These are phyloP conservation scores for Mycena belliarum DNA, from an alignment of 768 basidiomycete genomes.

Conservation along the genomic window DNA sequence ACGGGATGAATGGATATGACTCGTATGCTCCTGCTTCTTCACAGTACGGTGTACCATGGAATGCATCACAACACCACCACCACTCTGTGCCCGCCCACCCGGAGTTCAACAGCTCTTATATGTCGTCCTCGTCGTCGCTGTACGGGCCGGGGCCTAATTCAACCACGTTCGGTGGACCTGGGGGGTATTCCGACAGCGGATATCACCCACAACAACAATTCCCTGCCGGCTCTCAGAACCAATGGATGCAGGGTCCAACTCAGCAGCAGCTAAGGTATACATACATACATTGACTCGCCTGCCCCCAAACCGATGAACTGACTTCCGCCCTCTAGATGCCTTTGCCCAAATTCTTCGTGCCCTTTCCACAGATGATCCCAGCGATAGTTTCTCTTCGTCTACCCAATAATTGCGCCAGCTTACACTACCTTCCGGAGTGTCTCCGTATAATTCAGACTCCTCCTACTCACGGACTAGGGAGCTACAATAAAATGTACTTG, in stretches of 20 bases:
- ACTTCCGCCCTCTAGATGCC: slow-evolving; percentile 2
- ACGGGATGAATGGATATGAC: neutral
- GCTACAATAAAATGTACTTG: neutral
- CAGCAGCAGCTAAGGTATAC: slow-evolving; percentile 3
- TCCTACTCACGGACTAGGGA: neutral
- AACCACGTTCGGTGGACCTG: neutral
- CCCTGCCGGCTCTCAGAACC: neutral
- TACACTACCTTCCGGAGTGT: neutral
- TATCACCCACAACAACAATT: neutral
- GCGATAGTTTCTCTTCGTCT: neutral
- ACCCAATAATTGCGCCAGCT: neutral
- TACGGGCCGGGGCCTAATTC: neutral
- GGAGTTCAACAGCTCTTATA: neutral
- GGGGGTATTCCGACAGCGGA: neutral
- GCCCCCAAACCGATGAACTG: neutral
- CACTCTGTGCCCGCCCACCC: neutral
- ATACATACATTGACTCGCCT: too few relatives aligned
- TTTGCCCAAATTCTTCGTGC: neutral
- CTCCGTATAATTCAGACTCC: neutral
- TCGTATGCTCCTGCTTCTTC: neutral
- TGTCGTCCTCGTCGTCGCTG: neutral
- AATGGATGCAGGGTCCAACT: slow-evolving; percentile 1
- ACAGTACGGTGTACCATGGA: neutral
- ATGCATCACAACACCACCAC: neutral
- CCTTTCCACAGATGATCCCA: slow-evolving; percentile 2